Base-by-base conservation (phyloP, 2,329 filamentous ascomycete species). In the Dothistroma septosporum region DNA sequence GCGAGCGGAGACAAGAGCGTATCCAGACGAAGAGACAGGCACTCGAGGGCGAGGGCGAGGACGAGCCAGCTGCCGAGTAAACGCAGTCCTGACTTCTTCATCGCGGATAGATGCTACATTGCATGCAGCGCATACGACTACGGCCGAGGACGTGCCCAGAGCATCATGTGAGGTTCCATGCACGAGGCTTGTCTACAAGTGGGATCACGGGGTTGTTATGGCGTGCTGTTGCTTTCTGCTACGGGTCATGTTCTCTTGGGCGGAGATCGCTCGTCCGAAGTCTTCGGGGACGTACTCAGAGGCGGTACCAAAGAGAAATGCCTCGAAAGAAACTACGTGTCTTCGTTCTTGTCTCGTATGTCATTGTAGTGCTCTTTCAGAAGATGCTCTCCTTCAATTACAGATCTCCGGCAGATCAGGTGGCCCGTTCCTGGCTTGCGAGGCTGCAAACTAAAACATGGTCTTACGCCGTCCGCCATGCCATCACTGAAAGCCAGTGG, bases 1-100 rank as follows among this genome's bases (percentile, higher is more conserved):
- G 94, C 83, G 94, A 97, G 89, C 89, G 94, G 85, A 94, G 94
- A 88, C 82, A 88, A 82, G 91, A 96, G 86, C 90, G 95, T 82
- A 86, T 89, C 79, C 80, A 84, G 78, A 88, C 89, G 80, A 99
- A 99, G 93, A 87, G 92, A 80, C 88, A 86, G 77, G 92, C 91
- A 77, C 79, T 95, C 79, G 78, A 89, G 76, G 91, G 84, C 78
- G 91, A 92, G 76, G 85, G 84, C 78, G 91, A 92, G 76, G 85
- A 79, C 53, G 64, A 67, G 60, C 65, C 65, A 61, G 59, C 60
- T 31, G 64, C 63, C 54, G 63, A 65, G 61, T 66, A 65, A 63
- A 65, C 49, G 62, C 60, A 59, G 31, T 49, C 52, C 41, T 24
- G 54, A 7, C 35, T 61, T 44, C 31, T 55, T 52, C 56, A 58